A percentile compares a stretch with the other conserved stretches of the same genome.
Evolutionary conservation across 257 asterid genomes (phyloP).

Genomic region (Gardenia jasminoides): DNA sequence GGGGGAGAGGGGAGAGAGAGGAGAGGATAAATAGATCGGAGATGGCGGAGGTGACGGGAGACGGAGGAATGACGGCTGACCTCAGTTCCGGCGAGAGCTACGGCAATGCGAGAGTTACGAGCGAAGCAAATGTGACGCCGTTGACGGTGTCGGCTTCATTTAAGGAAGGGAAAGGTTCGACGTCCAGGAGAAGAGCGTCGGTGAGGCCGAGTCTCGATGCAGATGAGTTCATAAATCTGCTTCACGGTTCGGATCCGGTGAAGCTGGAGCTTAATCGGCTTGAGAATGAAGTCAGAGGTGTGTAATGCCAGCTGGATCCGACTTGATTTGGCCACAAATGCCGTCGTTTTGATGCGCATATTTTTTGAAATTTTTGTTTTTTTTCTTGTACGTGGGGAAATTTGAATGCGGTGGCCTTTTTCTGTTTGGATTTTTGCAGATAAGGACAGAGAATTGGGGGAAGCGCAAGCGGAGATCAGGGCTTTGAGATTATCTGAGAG

Average conservation of each 20-base stretch:
- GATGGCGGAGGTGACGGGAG: constrained; percentile 90
- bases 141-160: constrained; percentile 69
- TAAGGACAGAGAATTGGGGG: constrained; percentile 83
- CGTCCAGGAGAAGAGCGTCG: constrained; percentile 76
- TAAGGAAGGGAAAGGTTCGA: constrained; percentile 68
- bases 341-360: constrained; percentile 25
- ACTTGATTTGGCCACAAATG: constrained; percentile 40
- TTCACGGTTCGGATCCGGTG: constrained; percentile 99
- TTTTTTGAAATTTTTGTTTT: constrained; percentile 14
- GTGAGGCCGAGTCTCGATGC: constrained; percentile 87
- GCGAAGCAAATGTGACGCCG: constrained; percentile 44
- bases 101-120: constrained; percentile 55
- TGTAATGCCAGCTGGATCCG: constrained; percentile 72
- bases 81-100: constrained; percentile 43
- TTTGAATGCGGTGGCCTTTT: constrained; percentile 11
- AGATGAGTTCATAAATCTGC: constrained; percentile 87
- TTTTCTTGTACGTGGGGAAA: constrained; percentile 5
- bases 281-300: constrained; percentile 98
- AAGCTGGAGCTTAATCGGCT: constrained; percentile 97
- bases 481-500: constrained; percentile 77
- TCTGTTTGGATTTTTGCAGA: constrained; percentile 35
- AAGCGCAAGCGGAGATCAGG: constrained; percentile 86
- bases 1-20: neutral
- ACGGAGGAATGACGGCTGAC: constrained; percentile 58
- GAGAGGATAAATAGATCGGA: constrained; percentile 50